Evolutionary conservation across 169 alveolate species (phyloP).

Genomic region (Eimeria acervulina): DNA sequence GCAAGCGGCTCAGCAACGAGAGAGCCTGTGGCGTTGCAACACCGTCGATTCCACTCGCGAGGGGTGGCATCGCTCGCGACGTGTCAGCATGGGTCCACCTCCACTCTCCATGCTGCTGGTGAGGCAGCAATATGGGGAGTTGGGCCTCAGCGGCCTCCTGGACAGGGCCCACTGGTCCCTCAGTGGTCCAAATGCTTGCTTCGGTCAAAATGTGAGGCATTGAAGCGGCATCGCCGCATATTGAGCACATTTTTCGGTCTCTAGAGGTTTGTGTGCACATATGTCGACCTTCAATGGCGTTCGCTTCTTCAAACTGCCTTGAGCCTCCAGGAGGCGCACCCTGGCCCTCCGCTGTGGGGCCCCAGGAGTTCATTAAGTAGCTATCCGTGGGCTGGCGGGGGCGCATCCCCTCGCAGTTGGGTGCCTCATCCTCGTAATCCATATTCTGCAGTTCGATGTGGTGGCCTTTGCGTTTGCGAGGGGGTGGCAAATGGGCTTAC

Average conservation of each 20-base stretch:
- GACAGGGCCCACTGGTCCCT: background rate
- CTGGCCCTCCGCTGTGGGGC: background rate
- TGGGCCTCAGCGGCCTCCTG: background rate
- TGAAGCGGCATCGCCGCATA: background rate
- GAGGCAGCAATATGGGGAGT: background rate
- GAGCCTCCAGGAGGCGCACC: background rate
- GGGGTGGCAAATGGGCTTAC: background rate
- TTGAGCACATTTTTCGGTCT: background rate
- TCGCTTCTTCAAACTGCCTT: background rate
- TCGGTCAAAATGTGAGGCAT: background rate
- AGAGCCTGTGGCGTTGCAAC: background rate
- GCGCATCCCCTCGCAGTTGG: background rate
- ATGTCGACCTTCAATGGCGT: background rate
- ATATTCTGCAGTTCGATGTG: background rate
- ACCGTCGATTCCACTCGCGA: background rate
- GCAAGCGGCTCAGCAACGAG: conserved; percentile 9
- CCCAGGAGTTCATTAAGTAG: background rate
- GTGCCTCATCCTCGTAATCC: background rate
- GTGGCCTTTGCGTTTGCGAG: background rate
- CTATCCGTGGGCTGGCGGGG: background rate
- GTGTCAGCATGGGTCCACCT: background rate
- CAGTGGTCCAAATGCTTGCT: conserved; percentile 2
- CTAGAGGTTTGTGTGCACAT: background rate
- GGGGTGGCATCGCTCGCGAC: background rate
- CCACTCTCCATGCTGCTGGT: background rate